Base-by-base conservation (phyloP, 2,329 filamentous ascomycete genomes). In the Aspergillus tubingensis region DNA sequence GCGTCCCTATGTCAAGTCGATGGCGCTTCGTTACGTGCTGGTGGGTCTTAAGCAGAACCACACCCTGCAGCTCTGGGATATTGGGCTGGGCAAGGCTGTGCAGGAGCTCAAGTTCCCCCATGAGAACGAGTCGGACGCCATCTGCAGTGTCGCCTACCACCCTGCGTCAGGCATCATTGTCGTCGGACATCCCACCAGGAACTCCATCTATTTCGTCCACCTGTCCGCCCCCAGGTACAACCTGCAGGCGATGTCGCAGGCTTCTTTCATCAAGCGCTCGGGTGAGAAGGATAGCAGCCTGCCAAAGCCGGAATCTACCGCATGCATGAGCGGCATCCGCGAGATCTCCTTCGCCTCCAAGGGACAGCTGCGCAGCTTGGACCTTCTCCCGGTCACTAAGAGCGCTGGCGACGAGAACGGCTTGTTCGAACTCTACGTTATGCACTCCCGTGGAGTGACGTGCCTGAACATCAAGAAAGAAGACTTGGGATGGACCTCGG, bases 1-100 rank as follows among this genome's bases (percentile, higher is more conserved):
- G 77, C 91, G 93, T 64, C 92, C 95, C 49, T 97, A 96, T 78
- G 86, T 89, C 79, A 96, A 95, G 80, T 89, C 91, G 62, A 90
- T 91, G 72, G 93, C 96, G 51, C 83, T 97, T 64, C 88, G 95
- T 63, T 99, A 99, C 80, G 89, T 99, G 81, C 89, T 99, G 74
- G 91, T 99, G 64, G 95, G 95, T 70, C 92, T 98, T 86, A 97
- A 98, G 81, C 95, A 99, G 77, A 99, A 99, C 78, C 95, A 99
- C 80, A 96, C 94, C 58, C 86, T 99, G 63, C 96, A 99, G 82
- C 86, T 99, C 48, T 99, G 95, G 96, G 95, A 99, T 81, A 88
- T 99, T 72, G 92, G 91, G 44, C 88, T 99, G 36, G 91, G 90
- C 67, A 97, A 97, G 79, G 91, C 93, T 30, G 95, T 99, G 39